Evolutionary conservation across 2,329 filamentous ascomycete genomes (phyloP), one percentile per base, ranked within the genome.

Genomic region (Neonectria magnoliae): DNA sequence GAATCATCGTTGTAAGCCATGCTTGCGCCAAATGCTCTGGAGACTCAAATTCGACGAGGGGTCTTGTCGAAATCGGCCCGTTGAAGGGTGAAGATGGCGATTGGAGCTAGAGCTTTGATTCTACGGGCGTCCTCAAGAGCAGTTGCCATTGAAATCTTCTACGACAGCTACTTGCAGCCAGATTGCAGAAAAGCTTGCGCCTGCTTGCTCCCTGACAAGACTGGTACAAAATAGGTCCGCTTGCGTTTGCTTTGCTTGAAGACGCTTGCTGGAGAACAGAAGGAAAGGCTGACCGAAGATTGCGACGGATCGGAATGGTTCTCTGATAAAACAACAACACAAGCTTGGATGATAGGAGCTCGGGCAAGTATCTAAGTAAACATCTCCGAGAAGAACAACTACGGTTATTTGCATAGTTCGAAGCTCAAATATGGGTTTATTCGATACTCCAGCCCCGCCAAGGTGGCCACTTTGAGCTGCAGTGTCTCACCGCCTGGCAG

Each of bases 1-100:
- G 94, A 93, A 82, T 99, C 96, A 81, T 98, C 94, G 71, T 92
- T 96, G 82, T 97, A 98, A 50, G 96, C 91, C 95, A 99, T 98
- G 65, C 67, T 61, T 59, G 33, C 27, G 51, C 45, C 51, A 50
- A 20, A 59, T 22, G 42, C 18, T 51, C 18, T 16, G 27, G 52
- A 25, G 5, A 51, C 20, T 48, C 33, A 50, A 59, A 52, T 33
- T 33, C 16, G 60, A 44, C 13, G 36, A 42, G 31, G 31, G 50
- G 50, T n/a, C 36, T 44, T 25, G 58, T 16, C 33, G 47, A 57
- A 62, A 16, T 51, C 29, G 53, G 41, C 65, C 45, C 51, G 50
- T 36, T 50, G 47, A 59, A 55, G 54, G 50, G 25, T 48, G 31
- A 29, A 67, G 52, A 57, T 62, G 54, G 57, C 56, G 61, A 31